Evolutionary conservation across 108 stramenopile species (phyloP).

Genomic region (Cyclostephanos invisitatus): DNA sequence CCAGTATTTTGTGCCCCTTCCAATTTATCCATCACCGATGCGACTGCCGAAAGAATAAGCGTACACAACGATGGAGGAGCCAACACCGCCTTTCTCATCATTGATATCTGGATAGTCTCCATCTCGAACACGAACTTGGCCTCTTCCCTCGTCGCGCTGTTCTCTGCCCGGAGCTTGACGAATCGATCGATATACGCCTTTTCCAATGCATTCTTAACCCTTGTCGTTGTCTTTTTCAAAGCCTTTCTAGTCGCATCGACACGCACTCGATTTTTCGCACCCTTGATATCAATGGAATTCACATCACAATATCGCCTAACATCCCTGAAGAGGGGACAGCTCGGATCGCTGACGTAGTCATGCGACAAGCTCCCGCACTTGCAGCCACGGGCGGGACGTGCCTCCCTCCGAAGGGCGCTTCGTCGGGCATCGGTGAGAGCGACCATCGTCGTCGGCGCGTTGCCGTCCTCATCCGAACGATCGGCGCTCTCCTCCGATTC

Average conservation of each 20-base stretch:
- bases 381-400: constrained; percentile 70
- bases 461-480: constrained; percentile 16
- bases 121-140: constrained; percentile 73
- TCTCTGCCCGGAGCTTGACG: constrained; percentile 50
- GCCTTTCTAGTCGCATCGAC: constrained; percentile 1
- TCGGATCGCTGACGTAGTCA: constrained; percentile 65
- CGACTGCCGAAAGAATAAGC: constrained; percentile 70
- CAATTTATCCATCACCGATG: constrained; percentile 24
- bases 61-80: constrained; percentile 64
- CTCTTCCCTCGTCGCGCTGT: constrained; percentile 54
- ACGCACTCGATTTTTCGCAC: constrained; percentile 8
- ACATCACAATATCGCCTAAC: constrained; percentile 38
- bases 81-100: constrained; percentile 63
- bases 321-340: constrained; percentile 68
- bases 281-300: constrained; percentile 24
- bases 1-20: not conserved
- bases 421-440: constrained; percentile 68
- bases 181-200: constrained; percentile 68
- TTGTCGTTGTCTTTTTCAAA: constrained; percentile 11
- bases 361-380: constrained; percentile 65
- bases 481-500: constrained; percentile 24
- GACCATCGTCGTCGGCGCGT: constrained; percentile 15
- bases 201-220: constrained; percentile 60
- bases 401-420: constrained; percentile 46
- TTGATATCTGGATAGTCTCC: constrained; percentile 68